These are phyloP conservation scores for Fraxinus floribunda DNA, from an alignment of 305 asterid species.

Conservation along the genomic window DNA sequence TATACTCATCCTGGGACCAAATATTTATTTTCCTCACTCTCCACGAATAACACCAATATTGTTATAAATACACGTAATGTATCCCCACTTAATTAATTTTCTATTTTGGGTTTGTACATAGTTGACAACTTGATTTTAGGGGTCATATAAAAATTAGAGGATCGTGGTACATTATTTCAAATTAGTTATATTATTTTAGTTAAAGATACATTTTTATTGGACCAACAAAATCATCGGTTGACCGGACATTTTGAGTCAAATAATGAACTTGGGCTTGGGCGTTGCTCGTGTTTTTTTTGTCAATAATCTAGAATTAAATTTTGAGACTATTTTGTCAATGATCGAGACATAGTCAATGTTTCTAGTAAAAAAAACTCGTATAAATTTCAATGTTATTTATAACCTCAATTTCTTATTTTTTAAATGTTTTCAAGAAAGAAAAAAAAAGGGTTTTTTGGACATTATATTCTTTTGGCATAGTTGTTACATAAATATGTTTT, in stretches of 20 bases:
- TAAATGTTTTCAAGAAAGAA: not conserved
- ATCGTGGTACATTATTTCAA: not conserved
- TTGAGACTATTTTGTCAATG: not conserved
- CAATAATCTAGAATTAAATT: not conserved
- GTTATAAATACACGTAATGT: not conserved
- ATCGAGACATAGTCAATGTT: not conserved
- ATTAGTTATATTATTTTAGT: not conserved
- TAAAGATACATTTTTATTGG: not conserved
- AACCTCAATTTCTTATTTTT: not conserved
- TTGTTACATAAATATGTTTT: not conserved
- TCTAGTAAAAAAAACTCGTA: not conserved
- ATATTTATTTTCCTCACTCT: constrained; percentile 18
- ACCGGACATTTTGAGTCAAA: not conserved
- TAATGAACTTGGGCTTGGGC: not conserved
- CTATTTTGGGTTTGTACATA: not conserved
- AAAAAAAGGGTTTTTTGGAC: not conserved
- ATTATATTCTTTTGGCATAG: not conserved
- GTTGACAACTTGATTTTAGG: not conserved
- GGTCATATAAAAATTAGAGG: not conserved
- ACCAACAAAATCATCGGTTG: not conserved
- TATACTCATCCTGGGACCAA: constrained; percentile 32
- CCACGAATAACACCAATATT: constrained; percentile 6
- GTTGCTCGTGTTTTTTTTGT: not conserved
- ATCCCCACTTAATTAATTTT: not conserved
- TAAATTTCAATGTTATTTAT: not conserved